A percentile compares a stretch with the other conserved stretches of the same genome.
Conservation (phyloP, 768 basidiomycete genomes). For the Mrakia frigida region DNA sequence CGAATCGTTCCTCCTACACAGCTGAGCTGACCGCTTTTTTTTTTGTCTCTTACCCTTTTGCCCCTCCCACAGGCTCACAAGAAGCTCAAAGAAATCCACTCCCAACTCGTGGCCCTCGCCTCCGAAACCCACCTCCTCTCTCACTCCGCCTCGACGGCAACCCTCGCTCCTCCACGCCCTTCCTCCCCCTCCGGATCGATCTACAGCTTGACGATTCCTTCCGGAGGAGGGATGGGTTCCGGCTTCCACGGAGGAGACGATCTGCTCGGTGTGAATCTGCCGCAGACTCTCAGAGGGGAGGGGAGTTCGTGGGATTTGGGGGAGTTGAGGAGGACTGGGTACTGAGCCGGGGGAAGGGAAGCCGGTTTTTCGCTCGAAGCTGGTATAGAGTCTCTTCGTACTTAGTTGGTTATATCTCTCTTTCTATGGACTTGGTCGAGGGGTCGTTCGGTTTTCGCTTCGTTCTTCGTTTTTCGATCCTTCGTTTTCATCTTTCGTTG, state of each 20-base stretch:
- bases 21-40: too few species aligned
- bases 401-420: too few species aligned
- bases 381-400: too few species aligned
- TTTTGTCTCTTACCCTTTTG: neutral
- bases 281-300: neutral
- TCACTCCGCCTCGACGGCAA: neutral
- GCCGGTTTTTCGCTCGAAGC: too few species aligned
- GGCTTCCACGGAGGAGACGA: too few species aligned
- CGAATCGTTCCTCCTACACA: too few species aligned
- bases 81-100: slow-evolving; percentile 4
- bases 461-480: too few species aligned
- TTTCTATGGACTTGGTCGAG: too few species aligned
- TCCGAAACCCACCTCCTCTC: neutral
- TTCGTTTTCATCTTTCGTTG: too few species aligned
- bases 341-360: too few species aligned
- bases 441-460: too few species aligned
- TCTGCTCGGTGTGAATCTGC: neutral
- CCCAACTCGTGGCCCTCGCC: neutral
- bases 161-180: neutral
- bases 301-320: neutral
- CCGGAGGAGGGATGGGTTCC: neutral
- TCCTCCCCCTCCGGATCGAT: neutral
- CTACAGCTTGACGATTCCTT: neutral
- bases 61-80: neutral
- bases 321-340: neutral